phyloP scores from a whole-genome alignment of 2,329 filamentous ascomycete genomes.

The Cladosporium velox region DNA sequence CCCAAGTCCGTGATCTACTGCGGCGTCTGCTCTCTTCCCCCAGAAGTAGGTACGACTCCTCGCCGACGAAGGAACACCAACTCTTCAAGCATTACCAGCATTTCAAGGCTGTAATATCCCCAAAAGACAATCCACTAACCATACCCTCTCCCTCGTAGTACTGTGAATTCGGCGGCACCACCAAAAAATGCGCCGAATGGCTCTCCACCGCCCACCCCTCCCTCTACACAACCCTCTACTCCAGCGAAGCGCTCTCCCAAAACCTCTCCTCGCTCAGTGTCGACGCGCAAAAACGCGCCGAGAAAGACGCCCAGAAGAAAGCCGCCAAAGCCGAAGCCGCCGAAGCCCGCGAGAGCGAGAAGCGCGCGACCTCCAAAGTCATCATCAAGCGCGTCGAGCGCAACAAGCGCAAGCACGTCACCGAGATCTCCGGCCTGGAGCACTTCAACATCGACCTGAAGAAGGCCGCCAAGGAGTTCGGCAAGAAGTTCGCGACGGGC shows the following conservation, averaged over 20 bases:
- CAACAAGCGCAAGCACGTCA: slow-evolving; percentile 97
- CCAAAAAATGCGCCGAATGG: slow-evolving; percentile 98
- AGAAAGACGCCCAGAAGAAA: slow-evolving; percentile 96
- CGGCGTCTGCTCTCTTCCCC: slow-evolving; percentile 66
- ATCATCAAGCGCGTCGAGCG: slow-evolving; percentile 96
- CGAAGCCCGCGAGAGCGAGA: slow-evolving; percentile 79
- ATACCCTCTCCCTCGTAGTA: slow-evolving; percentile 61
- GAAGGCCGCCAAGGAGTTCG: slow-evolving; percentile 88
- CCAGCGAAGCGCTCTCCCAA: slow-evolving; percentile 71
- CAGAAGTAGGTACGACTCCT: slow-evolving; percentile 60
- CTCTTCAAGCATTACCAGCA: neutral
- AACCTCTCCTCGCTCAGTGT: slow-evolving; percentile 84
- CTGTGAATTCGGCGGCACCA: slow-evolving; percentile 96
- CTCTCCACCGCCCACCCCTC: slow-evolving; percentile 72
- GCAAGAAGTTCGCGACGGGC: slow-evolving; percentile 97
- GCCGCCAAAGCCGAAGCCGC: slow-evolving; percentile 87
- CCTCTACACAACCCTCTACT: slow-evolving; percentile 81
- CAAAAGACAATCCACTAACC: slow-evolving; percentile 17
- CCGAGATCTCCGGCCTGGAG: slow-evolving; percentile 86
- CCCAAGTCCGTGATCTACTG: slow-evolving; percentile 63
- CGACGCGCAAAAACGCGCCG: slow-evolving; percentile 89
- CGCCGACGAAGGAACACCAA: slow-evolving; percentile 5
- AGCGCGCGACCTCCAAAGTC: slow-evolving; percentile 78
- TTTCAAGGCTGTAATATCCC: neutral
- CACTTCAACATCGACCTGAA: slow-evolving; percentile 90